Base-by-base conservation (phyloP, 306 rosid genomes). In the Casuarina cunninghamiana region DNA sequence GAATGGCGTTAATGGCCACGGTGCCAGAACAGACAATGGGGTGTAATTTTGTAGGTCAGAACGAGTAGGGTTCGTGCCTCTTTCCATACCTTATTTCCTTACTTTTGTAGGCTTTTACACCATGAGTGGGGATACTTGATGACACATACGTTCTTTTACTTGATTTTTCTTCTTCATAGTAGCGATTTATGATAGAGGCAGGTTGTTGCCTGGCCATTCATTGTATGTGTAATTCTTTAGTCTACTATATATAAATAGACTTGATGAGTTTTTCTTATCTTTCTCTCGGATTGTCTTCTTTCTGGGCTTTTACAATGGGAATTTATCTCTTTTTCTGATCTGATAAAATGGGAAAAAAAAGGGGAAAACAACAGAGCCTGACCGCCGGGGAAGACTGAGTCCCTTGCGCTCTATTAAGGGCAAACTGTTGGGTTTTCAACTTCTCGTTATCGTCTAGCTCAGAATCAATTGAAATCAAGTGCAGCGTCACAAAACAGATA, bases 1-100 rank as follows among this genome's bases (percentile, higher is more conserved):
- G 50, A 85, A 84, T 73, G 88, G 88, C 12, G 78, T 32, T 54
- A 84, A 90, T 82, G 85, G 90, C 7, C 69, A 87, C 58, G 90
- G 82, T 63, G 79, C 87, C 53, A 83, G 89, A 78, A 39, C 83
- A 79, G 79, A 78, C 69, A 83, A 70, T 4, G 71, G 78, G 88
- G 71, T 42, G 35, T 66, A 66, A 49, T 66, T 32, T 58, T 39
- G 3, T 37, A 16, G 35, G 7, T 41, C 4, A 17, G 26, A 41
- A 66, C 9, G 32, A 41, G 49, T 41, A 35, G 67, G n/a, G 42
- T 11, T 61, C 12, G 3, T 61, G 43, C 17, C 11, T 41, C 19
- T 35, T 66, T 17, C 7, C 49, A 66, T 3, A 35, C 71, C 35
- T 58, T 15, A 19, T 38, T 58, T 2, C 38, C 13, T 8, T 57